These are phyloP conservation scores for Narthecium ossifragum DNA, from an alignment of 106 monocot genomes.

Conservation along the genomic window DNA sequence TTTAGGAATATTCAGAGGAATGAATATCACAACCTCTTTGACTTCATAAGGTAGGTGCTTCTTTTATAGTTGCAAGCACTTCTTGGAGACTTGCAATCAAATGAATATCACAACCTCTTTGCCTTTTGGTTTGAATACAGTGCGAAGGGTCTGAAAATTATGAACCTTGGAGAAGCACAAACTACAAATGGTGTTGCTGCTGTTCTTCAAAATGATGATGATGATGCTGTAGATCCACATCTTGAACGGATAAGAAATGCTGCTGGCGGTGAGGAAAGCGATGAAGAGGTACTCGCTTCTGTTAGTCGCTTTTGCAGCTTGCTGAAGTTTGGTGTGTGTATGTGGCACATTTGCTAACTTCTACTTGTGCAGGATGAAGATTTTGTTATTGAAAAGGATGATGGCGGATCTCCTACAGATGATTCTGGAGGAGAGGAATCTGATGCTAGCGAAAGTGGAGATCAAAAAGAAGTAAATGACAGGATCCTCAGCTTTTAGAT, in stretches of 20 bases:
- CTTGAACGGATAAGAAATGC: constrained; percentile 80
- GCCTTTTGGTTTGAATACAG: constrained; percentile 22
- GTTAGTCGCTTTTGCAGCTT: neutral
- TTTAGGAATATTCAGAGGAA: constrained; percentile 99
- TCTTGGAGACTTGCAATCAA: neutral
- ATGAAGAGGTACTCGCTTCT: constrained; percentile 65
- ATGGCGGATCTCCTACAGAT: constrained; percentile 95
- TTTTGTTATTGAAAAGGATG: constrained; percentile 97
- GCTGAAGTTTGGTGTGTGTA: no score
- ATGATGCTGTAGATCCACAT: constrained; percentile 98
- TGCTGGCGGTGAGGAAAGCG: constrained; percentile 91
- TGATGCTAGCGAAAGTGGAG: constrained; percentile 87
- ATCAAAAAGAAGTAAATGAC: constrained; percentile 54
- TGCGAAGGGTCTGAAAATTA: constrained; percentile 83
- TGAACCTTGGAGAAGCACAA: constrained; percentile 79
- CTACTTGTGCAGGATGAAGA: constrained; percentile 74
- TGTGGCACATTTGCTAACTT: no score
- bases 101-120: no score
- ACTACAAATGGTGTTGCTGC: constrained; percentile 60
- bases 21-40: constrained; percentile 92
- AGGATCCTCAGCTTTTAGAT: neutral
- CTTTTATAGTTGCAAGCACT: neutral
- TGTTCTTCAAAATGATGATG: constrained; percentile 61
- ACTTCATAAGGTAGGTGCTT: constrained; percentile 71
- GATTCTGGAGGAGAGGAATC: constrained; percentile 78